These are phyloP conservation scores for Pseudognaphalium luteoalbum DNA, from an alignment of 129 eudicot species.

Conservation along the genomic window DNA sequence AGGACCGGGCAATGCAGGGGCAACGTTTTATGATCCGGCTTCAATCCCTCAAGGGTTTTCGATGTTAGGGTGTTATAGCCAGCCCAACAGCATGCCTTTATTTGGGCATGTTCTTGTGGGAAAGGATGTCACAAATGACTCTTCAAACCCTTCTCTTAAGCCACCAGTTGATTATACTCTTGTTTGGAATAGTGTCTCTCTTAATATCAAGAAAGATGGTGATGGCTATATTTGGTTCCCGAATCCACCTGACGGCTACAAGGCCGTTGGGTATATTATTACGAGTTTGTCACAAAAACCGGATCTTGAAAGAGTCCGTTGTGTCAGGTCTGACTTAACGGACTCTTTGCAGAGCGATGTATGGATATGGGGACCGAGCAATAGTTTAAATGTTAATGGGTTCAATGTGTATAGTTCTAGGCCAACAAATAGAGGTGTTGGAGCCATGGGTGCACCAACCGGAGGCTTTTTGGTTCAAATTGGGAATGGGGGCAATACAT, in stretches of 20 bases:
- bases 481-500: conserved; percentile 26
- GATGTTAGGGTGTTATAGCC: conserved; percentile 47
- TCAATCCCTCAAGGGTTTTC: conserved; percentile 56
- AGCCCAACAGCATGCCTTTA: conserved; percentile 53
- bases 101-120: conserved; percentile 50
- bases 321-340: conserved; percentile 70
- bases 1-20: conserved; percentile 47
- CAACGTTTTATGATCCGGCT: conserved; percentile 35
- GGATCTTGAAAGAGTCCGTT: conserved; percentile 40
- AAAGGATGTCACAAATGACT: conserved; percentile 42
- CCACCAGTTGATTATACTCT: conserved; percentile 64
- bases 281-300: conserved; percentile 62
- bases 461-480: conserved; percentile 63
- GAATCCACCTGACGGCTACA: conserved; percentile 62
- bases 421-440: conserved; percentile 49
- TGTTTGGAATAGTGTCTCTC: conserved; percentile 68
- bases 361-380: conserved; percentile 71
- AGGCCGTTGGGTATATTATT: conserved; percentile 58
- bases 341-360: conserved; percentile 37
- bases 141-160: conserved; percentile 30
- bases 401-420: conserved; percentile 52
- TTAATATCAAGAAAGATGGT: conserved; percentile 53
- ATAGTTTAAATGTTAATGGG: conserved; percentile 30
- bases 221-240: conserved; percentile 74
- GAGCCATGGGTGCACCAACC: conserved; percentile 46